Evolutionary conservation across 495 filamentous ascomycete species (phyloP).

Genomic region (Letharia lupina): DNA sequence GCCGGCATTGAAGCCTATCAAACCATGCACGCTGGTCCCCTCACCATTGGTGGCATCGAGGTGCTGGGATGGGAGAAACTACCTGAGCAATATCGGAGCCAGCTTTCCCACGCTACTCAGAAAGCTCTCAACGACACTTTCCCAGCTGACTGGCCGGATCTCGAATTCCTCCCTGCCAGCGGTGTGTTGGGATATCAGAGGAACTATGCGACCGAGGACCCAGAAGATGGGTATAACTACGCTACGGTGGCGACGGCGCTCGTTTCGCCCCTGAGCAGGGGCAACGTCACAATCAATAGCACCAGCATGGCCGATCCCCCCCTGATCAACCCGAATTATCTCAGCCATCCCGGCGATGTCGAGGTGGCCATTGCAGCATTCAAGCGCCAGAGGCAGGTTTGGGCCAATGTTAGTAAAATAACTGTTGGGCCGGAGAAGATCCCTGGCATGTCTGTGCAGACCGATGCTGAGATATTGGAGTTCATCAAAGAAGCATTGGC

Average conservation of each 20-base stretch:
- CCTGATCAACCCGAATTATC: slow-evolving; percentile 49
- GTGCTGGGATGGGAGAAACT: slow-evolving; percentile 15
- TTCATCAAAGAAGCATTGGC: slow-evolving; percentile 36
- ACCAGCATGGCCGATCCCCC: slow-evolving; percentile 37
- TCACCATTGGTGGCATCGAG: slow-evolving; percentile 4
- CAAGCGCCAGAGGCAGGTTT: slow-evolving; percentile 40
- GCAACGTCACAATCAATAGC: slow-evolving; percentile 45
- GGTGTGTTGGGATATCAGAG: slow-evolving; percentile 25
- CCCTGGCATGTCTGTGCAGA: slow-evolving; percentile 41
- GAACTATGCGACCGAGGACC: slow-evolving; percentile 28
- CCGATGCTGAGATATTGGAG: slow-evolving; percentile 44
- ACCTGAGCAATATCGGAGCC: slow-evolving; percentile 12
- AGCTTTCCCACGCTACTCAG: slow-evolving; percentile 15
- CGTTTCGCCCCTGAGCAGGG: slow-evolving; percentile 41
- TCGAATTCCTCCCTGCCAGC: slow-evolving; percentile 34
- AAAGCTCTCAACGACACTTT: slow-evolving; percentile 29
- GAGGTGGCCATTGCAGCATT: slow-evolving; percentile 47
- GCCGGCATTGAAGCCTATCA: slow-evolving; percentile 8
- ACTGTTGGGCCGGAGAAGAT: slow-evolving; percentile 41
- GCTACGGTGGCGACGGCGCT: slow-evolving; percentile 35
- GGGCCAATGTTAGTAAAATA: slow-evolving; percentile 32
- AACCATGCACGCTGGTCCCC: slow-evolving; percentile 5
- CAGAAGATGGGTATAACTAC: slow-evolving; percentile 36
- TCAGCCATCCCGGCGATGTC: slow-evolving; percentile 44
- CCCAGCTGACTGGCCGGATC: slow-evolving; percentile 50